phyloP scores from a whole-genome alignment of 2,329 filamentous ascomycete species.

The Curvularia sp. region DNA sequence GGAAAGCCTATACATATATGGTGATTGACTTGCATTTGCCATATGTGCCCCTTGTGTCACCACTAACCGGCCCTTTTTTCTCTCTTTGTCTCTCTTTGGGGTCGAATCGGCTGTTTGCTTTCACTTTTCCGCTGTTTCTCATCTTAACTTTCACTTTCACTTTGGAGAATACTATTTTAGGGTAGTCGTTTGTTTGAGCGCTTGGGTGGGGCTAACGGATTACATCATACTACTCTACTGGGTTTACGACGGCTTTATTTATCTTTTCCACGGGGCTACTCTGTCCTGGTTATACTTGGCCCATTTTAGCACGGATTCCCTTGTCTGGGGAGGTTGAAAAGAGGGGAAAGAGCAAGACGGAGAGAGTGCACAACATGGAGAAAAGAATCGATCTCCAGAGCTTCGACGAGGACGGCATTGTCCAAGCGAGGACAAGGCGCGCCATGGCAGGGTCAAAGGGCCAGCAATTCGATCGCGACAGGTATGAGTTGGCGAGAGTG shows the following conservation, averaged over 20 bases:
- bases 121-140: not conserved
- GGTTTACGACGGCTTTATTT: too few relatives aligned
- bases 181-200: not conserved
- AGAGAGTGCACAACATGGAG: constrained; percentile 32
- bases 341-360: not conserved
- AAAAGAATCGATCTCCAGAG: constrained; percentile 41
- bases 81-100: not conserved
- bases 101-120: not conserved
- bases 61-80: constrained; percentile 14
- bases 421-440: constrained; percentile 30
- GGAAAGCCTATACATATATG: not conserved
- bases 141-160: not conserved
- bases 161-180: not conserved
- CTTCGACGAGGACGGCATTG: constrained; percentile 31
- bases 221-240: too few relatives aligned
- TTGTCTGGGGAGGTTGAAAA: not conserved
- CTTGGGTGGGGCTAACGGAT: not conserved
- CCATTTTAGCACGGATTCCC: too few relatives aligned
- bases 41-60: not conserved
- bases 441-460: constrained; percentile 37
- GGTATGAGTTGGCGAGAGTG: constrained; percentile 45
- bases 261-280: too few relatives aligned
- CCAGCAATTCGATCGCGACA: constrained; percentile 40
- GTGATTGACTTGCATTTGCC: not conserved
- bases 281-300: too few relatives aligned